A percentile compares a stretch with the other conserved stretches of the same genome.
Evolutionary conservation across 2,329 filamentous ascomycete species (phyloP).

Genomic region (Lachnellula cervina): DNA sequence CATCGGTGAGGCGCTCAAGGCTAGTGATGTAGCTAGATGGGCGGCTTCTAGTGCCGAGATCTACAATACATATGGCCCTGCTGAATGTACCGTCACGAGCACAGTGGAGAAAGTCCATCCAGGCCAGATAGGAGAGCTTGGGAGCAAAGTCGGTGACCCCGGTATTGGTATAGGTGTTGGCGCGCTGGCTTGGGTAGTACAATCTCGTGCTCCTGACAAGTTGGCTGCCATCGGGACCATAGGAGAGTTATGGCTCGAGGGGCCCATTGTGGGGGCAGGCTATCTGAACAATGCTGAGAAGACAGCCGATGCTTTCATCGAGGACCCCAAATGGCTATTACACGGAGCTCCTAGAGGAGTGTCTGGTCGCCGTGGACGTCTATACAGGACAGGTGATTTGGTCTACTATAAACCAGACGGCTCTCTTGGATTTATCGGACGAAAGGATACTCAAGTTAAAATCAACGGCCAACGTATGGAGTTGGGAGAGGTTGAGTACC

Average conservation of each 20-base stretch:
- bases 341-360: neutral
- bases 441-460: slow-evolving; percentile 63
- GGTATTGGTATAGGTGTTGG: slow-evolving; percentile 1
- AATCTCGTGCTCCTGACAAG: neutral
- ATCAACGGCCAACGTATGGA: slow-evolving; percentile 60
- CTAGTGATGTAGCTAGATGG: slow-evolving; percentile 25
- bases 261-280: slow-evolving; percentile 6
- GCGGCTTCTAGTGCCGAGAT: slow-evolving; percentile 31
- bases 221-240: slow-evolving; percentile 4
- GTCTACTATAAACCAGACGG: slow-evolving; percentile 47
- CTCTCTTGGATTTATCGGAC: slow-evolving; percentile 52
- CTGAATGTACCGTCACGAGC: slow-evolving; percentile 45
- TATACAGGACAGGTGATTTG: slow-evolving; percentile 58
- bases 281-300: slow-evolving; percentile 13
- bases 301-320: slow-evolving; percentile 8
- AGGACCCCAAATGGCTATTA: neutral
- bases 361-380: slow-evolving; percentile 21
- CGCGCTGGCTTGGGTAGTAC: slow-evolving; percentile 5
- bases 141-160: too few relatives aligned
- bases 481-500: slow-evolving; percentile 51
- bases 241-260: slow-evolving; percentile 14
- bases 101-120: neutral
- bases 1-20: slow-evolving; percentile 54
- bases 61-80: slow-evolving; percentile 65
- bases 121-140: too few relatives aligned